Evolutionary conservation across 805 yeast genomes (phyloP).

Genomic region (Phaffomyces antillensis): DNA sequence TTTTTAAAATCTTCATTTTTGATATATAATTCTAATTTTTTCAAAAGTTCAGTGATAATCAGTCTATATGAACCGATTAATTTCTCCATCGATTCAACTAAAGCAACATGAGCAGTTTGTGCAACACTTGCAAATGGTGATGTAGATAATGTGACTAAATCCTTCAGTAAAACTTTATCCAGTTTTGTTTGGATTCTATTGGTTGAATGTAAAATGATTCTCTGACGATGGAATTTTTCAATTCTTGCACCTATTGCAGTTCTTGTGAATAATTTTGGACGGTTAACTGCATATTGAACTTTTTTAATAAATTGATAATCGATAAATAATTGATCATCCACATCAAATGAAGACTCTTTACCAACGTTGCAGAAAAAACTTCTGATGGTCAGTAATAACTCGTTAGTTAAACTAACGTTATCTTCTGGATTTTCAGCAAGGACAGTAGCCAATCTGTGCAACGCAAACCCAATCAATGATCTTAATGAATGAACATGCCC

Average conservation of each 20-base stretch:
- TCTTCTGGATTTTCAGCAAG: conserved; percentile 47
- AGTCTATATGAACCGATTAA: conserved; percentile 58
- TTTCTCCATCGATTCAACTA: conserved; percentile 64
- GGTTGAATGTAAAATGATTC: conserved; percentile 66
- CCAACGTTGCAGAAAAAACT: conserved; percentile 83
- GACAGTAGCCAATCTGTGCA: conserved; percentile 50
- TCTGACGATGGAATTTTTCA: conserved; percentile 64
- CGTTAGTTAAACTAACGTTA: conserved; percentile 55
- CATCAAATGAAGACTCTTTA: conserved; percentile 53
- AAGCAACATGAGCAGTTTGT: conserved; percentile 56
- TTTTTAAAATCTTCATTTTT: conserved; percentile 41
- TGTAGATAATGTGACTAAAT: conserved; percentile 55
- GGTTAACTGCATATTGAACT: conserved; percentile 56
- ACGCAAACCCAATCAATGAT: conserved; percentile 48
- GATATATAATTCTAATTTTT: conserved; percentile 43
- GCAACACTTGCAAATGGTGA: conserved; percentile 70
- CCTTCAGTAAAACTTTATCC: conserved; percentile 57
- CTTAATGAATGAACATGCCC: conserved; percentile 53
- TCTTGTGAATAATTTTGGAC: conserved; percentile 68
- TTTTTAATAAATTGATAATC: conserved; percentile 50
- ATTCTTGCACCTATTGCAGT: conserved; percentile 69
- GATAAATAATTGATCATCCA: conserved; percentile 45
- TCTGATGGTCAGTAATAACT: conserved; percentile 54
- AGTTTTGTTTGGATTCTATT: conserved; percentile 61
- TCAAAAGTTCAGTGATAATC: conserved; percentile 44